Conservation (phyloP, 306 rosid species). For the Vicia faba region DNA sequence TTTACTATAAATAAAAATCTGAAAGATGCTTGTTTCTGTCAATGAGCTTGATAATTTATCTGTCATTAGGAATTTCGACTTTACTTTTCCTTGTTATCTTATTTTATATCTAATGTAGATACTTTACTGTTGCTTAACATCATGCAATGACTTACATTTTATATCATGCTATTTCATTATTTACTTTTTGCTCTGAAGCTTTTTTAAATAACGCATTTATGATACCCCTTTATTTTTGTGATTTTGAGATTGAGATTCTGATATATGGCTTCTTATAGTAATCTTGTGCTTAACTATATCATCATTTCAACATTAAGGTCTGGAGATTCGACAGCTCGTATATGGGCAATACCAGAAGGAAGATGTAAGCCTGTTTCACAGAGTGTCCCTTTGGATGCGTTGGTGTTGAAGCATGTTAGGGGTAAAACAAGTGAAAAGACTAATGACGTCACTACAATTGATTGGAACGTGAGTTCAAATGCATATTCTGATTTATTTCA, state of each 20-base stretch:
- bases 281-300: slow-evolving; percentile 12
- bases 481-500: slow-evolving; percentile 34
- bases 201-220: slow-evolving; percentile 2
- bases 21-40: slow-evolving; percentile 7
- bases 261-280: slow-evolving; percentile 13
- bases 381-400: slow-evolving; percentile 53
- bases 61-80: neutral
- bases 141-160: neutral
- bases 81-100: neutral
- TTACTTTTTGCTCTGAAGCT: slow-evolving; percentile 10
- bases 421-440: slow-evolving; percentile 77
- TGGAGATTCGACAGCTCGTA: slow-evolving; percentile 97
- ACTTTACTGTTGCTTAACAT: neutral
- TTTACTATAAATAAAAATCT: neutral
- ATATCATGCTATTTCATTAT: neutral
- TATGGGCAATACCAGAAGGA: slow-evolving; percentile 80
- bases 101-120: slow-evolving; percentile 5
- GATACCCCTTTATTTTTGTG: slow-evolving; percentile 6
- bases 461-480: slow-evolving; percentile 86
- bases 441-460: slow-evolving; percentile 92
- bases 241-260: slow-evolving; percentile 18
- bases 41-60: neutral
- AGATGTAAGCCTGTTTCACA: slow-evolving; percentile 57
- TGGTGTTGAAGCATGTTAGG: slow-evolving; percentile 89
- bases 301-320: slow-evolving; percentile 54